Evolutionary conservation across 352 stramenopile genomes (phyloP), one percentile per base, ranked within the genome.

Genomic region (Plasmopara muralis): DNA sequence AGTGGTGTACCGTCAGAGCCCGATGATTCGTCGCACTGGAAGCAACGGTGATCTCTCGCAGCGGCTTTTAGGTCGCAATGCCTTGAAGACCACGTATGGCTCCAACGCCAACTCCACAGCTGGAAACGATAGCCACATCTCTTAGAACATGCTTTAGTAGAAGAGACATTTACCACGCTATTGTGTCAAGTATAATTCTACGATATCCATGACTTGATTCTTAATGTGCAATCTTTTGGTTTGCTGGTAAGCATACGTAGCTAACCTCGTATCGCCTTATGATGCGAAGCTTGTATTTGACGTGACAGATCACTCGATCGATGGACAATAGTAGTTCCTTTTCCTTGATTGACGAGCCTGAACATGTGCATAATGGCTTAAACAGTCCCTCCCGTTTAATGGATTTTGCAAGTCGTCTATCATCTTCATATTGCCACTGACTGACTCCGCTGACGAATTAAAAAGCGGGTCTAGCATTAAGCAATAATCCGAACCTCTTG

Each of bases 1-100:
- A 35, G 58, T 91, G 53, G 66, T 93, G 47, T 93, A 92, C 50
- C 78, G 75, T n/a, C 83, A 93, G 46, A 90, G 77, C 33, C 83
- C 83, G 0, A 85, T 88, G 63, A 73, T 78, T 29, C 53, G 64
- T 37, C 75, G 75, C 41, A 83, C 50, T 55, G 62, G 63, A 34
- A 78, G 71, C 41, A 66, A 57, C 15, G 64, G 63, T 18, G 69
- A 74, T 37, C 72, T 80, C 37, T 80, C 72, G 37, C 74, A 88
- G 59, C 73, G 73, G 25, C 70, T 89, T 38, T 47, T 90, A 12
- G 70, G 61, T 43, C 77, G 77, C 43, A 71, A 62, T 50, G 58
- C 58, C 14, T 55, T 57, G 14, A 87, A 74, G 55, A 62, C 46
- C 39, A 79, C 63, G 16, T 91, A 91, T 53, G 77, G 81, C 45